Evolutionary conservation across 768 basidiomycete genomes (phyloP).

Genomic region (Naganishia onofrii): DNA sequence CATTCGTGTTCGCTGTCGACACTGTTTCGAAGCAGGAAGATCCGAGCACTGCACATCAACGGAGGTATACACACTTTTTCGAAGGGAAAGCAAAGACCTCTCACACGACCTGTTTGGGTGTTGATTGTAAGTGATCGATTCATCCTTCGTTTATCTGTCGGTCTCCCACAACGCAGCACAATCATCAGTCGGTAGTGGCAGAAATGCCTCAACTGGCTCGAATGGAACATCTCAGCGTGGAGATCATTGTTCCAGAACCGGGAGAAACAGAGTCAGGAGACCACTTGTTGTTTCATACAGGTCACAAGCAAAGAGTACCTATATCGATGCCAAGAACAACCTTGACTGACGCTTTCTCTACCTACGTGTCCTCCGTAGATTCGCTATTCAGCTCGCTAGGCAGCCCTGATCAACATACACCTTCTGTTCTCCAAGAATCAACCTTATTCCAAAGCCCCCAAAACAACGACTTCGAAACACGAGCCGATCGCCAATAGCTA

Average conservation of each 20-base stretch:
- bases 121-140: neutral
- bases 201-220: neutral
- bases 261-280: no score
- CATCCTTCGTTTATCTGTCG: neutral
- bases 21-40: conserved; percentile 1
- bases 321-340: no score
- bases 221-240: neutral
- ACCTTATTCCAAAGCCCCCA: neutral
- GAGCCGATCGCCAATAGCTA: neutral
- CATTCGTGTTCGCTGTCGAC: no score
- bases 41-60: neutral
- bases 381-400: neutral
- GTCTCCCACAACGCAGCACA: neutral
- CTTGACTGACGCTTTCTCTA: neutral
- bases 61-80: neutral
- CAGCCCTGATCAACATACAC: neutral
- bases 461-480: no score
- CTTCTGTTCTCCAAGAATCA: neutral
- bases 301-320: neutral
- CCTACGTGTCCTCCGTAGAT: neutral
- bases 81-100: no score
- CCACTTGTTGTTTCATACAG: no score
- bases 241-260: no score
- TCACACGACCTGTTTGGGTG: neutral
- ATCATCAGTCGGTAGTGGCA: neutral